Percentiles rank a stretch among this genome's conserved stretches.
Conservation (phyloP, 108 stramenopile species). For the Fragilariopsis cylindrus region DNA sequence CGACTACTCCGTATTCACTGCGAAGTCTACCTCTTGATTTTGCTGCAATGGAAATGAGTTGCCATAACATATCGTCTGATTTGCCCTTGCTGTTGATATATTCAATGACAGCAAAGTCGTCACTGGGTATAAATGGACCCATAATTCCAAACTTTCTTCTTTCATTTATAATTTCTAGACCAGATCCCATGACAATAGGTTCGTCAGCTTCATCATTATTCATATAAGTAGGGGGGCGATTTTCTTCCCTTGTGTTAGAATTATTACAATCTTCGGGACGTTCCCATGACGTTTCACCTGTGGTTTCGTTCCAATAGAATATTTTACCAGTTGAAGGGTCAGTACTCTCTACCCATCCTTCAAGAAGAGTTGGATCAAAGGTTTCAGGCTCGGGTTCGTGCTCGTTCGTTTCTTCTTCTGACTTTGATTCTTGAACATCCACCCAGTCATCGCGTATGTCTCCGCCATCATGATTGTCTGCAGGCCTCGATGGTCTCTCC, state of each 20-base stretch:
- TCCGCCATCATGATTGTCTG: not conserved
- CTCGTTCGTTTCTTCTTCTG: constrained; percentile 10
- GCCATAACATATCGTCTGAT: constrained; percentile 60
- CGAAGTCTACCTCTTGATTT: constrained; percentile 61
- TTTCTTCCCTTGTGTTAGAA: not conserved
- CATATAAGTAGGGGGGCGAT: not conserved
- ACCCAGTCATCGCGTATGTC: constrained; percentile 22
- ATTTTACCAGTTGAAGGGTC: constrained; percentile 42
- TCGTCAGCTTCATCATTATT: not conserved
- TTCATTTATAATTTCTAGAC: not conserved
- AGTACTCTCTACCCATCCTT: constrained; percentile 52
- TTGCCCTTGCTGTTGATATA: constrained; percentile 47
- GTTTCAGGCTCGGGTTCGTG: constrained; percentile 1
- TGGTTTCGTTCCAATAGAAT: constrained; percentile 55
- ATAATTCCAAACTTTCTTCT: constrained; percentile 39
- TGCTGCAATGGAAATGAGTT: constrained; percentile 69
- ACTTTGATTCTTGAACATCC: not conserved
- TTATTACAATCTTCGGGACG: not conserved
- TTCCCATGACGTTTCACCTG: constrained; percentile 38
- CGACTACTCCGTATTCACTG: constrained; percentile 57
- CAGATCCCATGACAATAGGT: not conserved
- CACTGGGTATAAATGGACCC: constrained; percentile 38
- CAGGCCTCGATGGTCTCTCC: constrained; percentile 36
- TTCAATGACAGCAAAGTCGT: constrained; percentile 42
- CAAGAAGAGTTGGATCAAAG: constrained; percentile 8